Evolutionary conservation across 805 yeast genomes (phyloP), one percentile per base, ranked within the genome.

Genomic region (Metschnikowia borealis): DNA sequence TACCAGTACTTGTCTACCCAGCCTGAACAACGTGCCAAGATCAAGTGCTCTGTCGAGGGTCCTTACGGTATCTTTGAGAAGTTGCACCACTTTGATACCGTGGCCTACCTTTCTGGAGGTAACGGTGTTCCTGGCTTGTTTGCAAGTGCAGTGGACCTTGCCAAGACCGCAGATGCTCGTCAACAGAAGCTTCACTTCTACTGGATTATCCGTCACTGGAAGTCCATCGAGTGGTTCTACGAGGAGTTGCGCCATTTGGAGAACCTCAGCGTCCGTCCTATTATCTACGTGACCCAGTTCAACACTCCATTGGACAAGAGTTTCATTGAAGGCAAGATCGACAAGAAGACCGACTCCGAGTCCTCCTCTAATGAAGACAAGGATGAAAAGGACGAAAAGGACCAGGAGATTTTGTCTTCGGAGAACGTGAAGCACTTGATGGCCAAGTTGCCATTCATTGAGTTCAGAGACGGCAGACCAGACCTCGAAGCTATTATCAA

Each of bases 41-140:
- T 78, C 40, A 71, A 76, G 43, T 72, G 80, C 6, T 61, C 77
- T 8, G 71, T 83, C 18, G 88, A 83, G 56, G 88, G 88, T 0
- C 83, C 85, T 0, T 83, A 83, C 56, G 87, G 87, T 1, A 63
- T 68, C 3, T 60, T 61, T 14, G 60, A 73, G 2, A 83, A 82
- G 1, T 76, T 79, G 51, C 70, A 70, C 43, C 68, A 73, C 18
- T 81, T 77, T 57, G 71, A 71, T 34, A 71, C 73, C 43, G 76
- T 78, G 1, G 64, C 82, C 6, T 72, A 82, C 40, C 63, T 83
- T 38, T 83, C 85, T 3, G 87, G 87, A 8, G 88, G 87, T 5
- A 79, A 80, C 54, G 88, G 88, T 10, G 74, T 83, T 58, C 80
- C 88, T 0, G 85, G 82, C 0, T 68, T 80, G 8, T 68, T 77